Percentiles rank a stretch among this genome's conserved stretches.
Conservation (phyloP, 1,284 basidiomycete genomes). For the Tilletia setariae region DNA sequence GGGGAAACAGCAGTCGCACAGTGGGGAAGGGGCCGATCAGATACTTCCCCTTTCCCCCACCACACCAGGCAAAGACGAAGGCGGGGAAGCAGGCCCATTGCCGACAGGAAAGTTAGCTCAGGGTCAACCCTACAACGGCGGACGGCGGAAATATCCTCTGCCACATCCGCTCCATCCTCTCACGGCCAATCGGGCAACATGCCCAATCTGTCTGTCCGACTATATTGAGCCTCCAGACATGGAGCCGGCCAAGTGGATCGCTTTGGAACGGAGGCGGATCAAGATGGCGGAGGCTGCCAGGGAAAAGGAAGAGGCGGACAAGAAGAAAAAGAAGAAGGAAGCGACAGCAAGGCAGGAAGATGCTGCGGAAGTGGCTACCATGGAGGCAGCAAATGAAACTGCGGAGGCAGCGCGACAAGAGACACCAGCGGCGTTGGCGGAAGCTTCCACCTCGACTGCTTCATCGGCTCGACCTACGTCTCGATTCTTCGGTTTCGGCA, state of each 20-base stretch:
- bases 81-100: too few species aligned
- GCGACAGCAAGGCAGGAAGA: slow-evolving; percentile 6
- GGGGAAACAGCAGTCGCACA: background rate
- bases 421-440: background rate
- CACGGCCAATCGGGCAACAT: slow-evolving; percentile 41
- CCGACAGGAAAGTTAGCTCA: too few species aligned
- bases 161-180: slow-evolving; percentile 40
- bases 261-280: background rate
- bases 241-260: slow-evolving; percentile 8
- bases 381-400: slow-evolving; percentile 22
- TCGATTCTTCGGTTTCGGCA: background rate
- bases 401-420: background rate
- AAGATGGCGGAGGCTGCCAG: background rate
- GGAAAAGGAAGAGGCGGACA: background rate
- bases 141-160: slow-evolving; percentile 15
- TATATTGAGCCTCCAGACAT: slow-evolving; percentile 30
- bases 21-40: background rate
- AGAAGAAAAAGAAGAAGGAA: slow-evolving; percentile 16
- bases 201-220: slow-evolving; percentile 47
- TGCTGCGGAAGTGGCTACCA: background rate
- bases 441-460: background rate
- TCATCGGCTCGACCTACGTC: background rate
- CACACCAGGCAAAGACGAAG: too few species aligned
- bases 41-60: too few species aligned
- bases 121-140: too few species aligned